Percentiles rank a stretch among this genome's conserved stretches.
phyloP scores from a whole-genome alignment of 1,139 yeast species.

The Groenewaldozyma sp. region DNA sequence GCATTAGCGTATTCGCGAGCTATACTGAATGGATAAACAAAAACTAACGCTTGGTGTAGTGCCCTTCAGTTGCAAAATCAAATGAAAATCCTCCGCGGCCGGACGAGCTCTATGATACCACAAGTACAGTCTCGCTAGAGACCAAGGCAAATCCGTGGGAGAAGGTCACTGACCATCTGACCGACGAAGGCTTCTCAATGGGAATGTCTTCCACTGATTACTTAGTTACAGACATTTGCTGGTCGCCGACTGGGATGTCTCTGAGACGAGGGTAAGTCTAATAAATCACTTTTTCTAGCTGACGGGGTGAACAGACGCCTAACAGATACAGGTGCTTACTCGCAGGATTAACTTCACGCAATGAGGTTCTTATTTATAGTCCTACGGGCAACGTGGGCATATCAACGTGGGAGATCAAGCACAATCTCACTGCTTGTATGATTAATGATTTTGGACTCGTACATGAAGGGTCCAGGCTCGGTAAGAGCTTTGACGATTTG shows the following conservation, averaged over 20 bases:
- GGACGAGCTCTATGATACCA: constrained; percentile 12
- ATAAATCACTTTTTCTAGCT: not conserved
- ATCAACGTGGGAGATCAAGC: constrained; percentile 13
- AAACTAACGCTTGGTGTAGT: no score
- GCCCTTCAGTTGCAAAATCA: constrained; percentile 7
- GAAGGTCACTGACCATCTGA: constrained; percentile 1
- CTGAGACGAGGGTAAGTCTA: constrained; percentile 8
- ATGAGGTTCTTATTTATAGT: constrained; percentile 16
- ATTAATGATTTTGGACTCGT: constrained; percentile 9
- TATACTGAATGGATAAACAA: no score
- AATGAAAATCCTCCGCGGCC: constrained; percentile 7
- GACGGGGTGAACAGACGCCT: not conserved
- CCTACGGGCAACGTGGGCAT: constrained; percentile 14
- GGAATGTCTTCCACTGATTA: constrained; percentile 14
- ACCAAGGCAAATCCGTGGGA: constrained; percentile 2
- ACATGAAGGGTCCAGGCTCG: not conserved
- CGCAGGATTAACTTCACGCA: constrained; percentile 14
- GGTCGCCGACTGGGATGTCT: constrained; percentile 21
- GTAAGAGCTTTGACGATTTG: constrained; percentile 3
- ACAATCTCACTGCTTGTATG: constrained; percentile 10
- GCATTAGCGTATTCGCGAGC: no score
- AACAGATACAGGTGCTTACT: constrained; percentile 8
- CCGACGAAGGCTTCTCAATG: constrained; percentile 14
- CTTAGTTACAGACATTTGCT: constrained; percentile 14
- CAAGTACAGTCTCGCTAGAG: constrained; percentile 13